Evolutionary conservation across 352 stramenopile species (phyloP).

Genomic region (Sclerospora graminicola): DNA sequence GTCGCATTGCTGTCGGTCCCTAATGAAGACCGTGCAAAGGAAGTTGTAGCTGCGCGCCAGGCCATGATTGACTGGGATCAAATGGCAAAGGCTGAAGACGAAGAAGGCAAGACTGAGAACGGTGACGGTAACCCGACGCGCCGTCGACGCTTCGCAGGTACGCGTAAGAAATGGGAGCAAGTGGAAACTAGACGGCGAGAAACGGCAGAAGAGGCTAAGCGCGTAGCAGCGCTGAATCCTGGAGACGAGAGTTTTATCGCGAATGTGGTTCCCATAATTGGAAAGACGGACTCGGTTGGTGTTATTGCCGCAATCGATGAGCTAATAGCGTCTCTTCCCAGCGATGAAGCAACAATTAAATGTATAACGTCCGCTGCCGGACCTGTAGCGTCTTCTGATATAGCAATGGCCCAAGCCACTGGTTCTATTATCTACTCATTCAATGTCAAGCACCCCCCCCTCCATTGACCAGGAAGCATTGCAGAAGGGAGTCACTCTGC

Average conservation of each 20-base stretch:
- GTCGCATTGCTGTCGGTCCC: slow-evolving; percentile 64
- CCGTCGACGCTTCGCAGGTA: slow-evolving; percentile 41
- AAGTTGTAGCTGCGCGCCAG: slow-evolving; percentile 60
- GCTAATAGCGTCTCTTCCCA: slow-evolving; percentile 64
- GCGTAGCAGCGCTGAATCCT: slow-evolving; percentile 51
- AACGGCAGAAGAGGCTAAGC: slow-evolving; percentile 57
- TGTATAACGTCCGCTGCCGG: slow-evolving; percentile 79
- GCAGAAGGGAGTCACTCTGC: slow-evolving; percentile 65
- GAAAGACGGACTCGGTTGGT: slow-evolving; percentile 98
- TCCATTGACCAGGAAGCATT: slow-evolving; percentile 73
- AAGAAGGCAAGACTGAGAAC: slow-evolving; percentile 31
- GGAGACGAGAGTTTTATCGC: slow-evolving; percentile 80
- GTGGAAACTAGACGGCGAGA: slow-evolving; percentile 58
- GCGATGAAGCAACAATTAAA: slow-evolving; percentile 62
- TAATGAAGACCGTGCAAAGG: slow-evolving; percentile 68
- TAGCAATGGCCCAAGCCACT: slow-evolving; percentile 74
- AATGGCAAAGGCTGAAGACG: slow-evolving; percentile 47
- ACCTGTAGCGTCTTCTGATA: slow-evolving; percentile 71
- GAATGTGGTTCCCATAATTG: slow-evolving; percentile 93
- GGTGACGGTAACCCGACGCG: slow-evolving; percentile 15
- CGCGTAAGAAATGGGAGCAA: slow-evolving; percentile 48
- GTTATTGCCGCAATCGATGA: slow-evolving; percentile 90
- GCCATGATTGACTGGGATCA: slow-evolving; percentile 70
- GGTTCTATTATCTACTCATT: slow-evolving; percentile 83
- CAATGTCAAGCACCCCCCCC: slow-evolving; percentile 71